Percentiles rank a stretch among this genome's conserved stretches.
These are phyloP conservation scores for Cytospora piceae DNA, from an alignment of 2,329 filamentous ascomycete species.

Conservation along the genomic window DNA sequence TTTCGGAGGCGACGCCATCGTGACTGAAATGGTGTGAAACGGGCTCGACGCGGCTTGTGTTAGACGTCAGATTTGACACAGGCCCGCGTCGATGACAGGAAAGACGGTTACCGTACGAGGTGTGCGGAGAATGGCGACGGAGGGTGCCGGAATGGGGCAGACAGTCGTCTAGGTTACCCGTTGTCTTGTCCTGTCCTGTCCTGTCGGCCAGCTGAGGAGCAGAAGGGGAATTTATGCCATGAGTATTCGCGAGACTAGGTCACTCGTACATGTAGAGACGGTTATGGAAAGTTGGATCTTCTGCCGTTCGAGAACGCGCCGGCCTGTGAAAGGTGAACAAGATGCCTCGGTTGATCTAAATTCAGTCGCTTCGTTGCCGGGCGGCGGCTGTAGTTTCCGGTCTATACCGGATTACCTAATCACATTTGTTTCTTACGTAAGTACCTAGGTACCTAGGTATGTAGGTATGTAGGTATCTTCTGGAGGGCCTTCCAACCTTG, in stretches of 20 bases:
- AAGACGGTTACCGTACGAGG: constrained; percentile 4
- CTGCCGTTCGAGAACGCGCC: constrained; percentile 8
- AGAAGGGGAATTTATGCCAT: neutral
- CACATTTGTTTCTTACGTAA: neutral
- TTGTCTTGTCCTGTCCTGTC: constrained; percentile 14
- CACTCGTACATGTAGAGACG: neutral
- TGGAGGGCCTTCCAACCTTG: too few species aligned
- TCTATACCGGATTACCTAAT: constrained; percentile 3
- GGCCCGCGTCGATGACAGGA: neutral
- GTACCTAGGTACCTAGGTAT: neutral
- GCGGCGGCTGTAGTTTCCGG: neutral
- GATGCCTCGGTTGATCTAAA: constrained; percentile 21
- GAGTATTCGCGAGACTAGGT: constrained; percentile 4
- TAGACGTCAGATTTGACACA: neutral
- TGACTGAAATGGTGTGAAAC: neutral
- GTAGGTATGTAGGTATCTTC: neutral
- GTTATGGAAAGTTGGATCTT: neutral
- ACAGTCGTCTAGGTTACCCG: neutral
- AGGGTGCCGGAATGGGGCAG: constrained; percentile 3
- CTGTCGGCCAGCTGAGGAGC: constrained; percentile 14
- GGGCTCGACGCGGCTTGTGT: neutral
- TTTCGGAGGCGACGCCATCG: constrained; percentile 85
- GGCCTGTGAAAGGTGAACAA: constrained; percentile 17
- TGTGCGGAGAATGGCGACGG: constrained; percentile 17
- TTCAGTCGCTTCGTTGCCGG: neutral